Percentiles rank a stretch among this genome's conserved stretches.
Evolutionary conservation across 2,329 filamentous ascomycete species (phyloP).

Genomic region (Calycina herbarum): DNA sequence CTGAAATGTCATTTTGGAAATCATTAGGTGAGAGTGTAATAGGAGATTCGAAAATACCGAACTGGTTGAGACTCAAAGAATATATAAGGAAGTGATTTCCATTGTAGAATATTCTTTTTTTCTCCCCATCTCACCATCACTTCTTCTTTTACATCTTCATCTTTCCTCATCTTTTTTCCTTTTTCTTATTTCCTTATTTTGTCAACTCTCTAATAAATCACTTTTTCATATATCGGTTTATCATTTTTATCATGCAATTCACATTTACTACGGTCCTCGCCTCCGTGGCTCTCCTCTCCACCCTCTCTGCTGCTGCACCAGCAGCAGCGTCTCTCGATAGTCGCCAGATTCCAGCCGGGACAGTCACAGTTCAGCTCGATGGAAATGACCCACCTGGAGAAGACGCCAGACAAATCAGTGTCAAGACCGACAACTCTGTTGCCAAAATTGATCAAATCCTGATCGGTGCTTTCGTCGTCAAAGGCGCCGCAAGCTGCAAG

Average conservation of each 20-base stretch:
- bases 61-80: background rate
- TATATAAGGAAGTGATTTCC: conserved; percentile 1
- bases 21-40: background rate
- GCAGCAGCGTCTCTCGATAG: background rate
- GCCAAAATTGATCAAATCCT: background rate
- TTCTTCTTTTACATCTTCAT: background rate
- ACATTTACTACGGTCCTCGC: background rate
- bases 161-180: background rate
- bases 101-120: background rate
- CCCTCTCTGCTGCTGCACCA: background rate
- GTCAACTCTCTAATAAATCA: background rate
- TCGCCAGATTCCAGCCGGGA: background rate
- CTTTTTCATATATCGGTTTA: background rate
- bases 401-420: background rate
- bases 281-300: conserved; percentile 5
- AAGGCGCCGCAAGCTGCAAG: background rate
- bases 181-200: background rate
- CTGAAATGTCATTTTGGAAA: background rate
- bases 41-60: background rate
- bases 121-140: background rate
- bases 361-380: background rate
- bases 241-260: conserved; percentile 4
- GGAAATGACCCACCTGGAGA: background rate
- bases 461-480: background rate
- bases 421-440: background rate